A percentile compares a stretch with the other conserved stretches of the same genome.
phyloP scores from a whole-genome alignment of 331 rosid genomes.

The Spiraea crenata region DNA sequence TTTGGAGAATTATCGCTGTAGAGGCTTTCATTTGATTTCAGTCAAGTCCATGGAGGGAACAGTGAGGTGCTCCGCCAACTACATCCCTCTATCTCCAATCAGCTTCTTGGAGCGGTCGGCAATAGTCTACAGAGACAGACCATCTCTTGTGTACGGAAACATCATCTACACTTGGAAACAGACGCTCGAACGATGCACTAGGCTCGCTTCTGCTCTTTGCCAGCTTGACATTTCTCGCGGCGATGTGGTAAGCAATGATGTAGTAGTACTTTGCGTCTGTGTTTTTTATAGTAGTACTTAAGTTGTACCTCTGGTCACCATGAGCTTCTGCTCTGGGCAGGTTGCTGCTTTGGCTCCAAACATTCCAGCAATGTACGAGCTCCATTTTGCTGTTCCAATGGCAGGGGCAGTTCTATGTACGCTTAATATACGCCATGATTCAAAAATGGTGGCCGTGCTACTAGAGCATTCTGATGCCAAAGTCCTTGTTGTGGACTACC shows the following conservation, averaged over 20 bases:
- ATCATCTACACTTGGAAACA: constrained; percentile 30
- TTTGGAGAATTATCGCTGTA: not conserved
- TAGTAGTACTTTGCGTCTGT: not conserved
- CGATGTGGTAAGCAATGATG: constrained; percentile 22
- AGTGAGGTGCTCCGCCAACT: constrained; percentile 30
- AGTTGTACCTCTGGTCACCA: too few species aligned
- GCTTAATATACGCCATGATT: constrained; percentile 30
- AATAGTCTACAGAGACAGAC: constrained; percentile 29
- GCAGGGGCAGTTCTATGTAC: constrained; percentile 33
- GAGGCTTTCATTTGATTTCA: not conserved
- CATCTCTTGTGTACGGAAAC: constrained; percentile 27
- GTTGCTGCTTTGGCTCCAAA: constrained; percentile 36
- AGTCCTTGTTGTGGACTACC: constrained; percentile 28
- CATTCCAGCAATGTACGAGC: constrained; percentile 38
- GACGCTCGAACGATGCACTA: constrained; percentile 32
- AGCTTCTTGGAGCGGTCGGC: constrained; percentile 41
- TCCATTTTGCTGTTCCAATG: constrained; percentile 35
- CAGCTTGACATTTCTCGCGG: constrained; percentile 25
- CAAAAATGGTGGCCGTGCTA: constrained; percentile 24
- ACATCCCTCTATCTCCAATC: constrained; percentile 32
- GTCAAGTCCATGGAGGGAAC: constrained; percentile 32
- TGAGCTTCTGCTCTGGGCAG: not conserved
- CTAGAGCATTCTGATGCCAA: constrained; percentile 30
- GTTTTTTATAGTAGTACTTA: not conserved
- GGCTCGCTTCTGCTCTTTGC: constrained; percentile 33